A percentile compares a stretch with the other conserved stretches of the same genome.
These are phyloP conservation scores for Lactarius hatsudake DNA, from an alignment of 768 basidiomycete species.

Conservation along the genomic window DNA sequence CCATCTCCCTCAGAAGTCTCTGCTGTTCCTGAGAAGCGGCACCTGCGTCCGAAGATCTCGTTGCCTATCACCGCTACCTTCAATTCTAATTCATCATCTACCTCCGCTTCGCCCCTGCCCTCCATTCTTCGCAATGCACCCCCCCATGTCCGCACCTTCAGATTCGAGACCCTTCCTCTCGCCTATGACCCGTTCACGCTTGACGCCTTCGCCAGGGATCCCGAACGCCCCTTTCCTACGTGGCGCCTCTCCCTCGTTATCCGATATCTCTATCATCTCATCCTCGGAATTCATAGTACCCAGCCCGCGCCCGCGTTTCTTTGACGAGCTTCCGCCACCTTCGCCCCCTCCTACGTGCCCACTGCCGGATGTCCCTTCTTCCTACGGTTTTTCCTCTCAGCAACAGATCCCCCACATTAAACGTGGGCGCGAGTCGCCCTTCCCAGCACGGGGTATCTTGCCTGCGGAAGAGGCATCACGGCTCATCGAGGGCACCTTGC, in stretches of 20 bases:
- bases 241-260: slow-evolving; percentile 13
- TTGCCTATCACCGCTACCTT: neutral
- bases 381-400: slow-evolving; percentile 21
- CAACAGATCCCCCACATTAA: slow-evolving; percentile 28
- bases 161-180: slow-evolving; percentile 9
- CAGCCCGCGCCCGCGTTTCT: slow-evolving; percentile 23
- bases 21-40: neutral
- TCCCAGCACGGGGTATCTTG: slow-evolving; percentile 47
- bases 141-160: neutral
- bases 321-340: slow-evolving; percentile 27
- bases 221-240: slow-evolving; percentile 6
- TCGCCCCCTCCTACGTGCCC: slow-evolving; percentile 27
- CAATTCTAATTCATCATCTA: neutral
- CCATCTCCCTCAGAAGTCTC: neutral
- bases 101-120: neutral
- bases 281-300: slow-evolving; percentile 26
- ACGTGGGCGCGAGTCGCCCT: slow-evolving; percentile 50
- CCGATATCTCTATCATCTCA: slow-evolving; percentile 20
- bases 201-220: slow-evolving; percentile 10
- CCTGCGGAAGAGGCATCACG: slow-evolving; percentile 28
- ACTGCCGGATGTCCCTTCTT: slow-evolving; percentile 18
- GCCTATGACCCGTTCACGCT: neutral
- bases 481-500: slow-evolving; percentile 27
- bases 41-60: slow-evolving; percentile 13
- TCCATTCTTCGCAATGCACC: neutral